Evolutionary conservation across 192 early-diverging fungal genomes (phyloP).

Genomic region (Mortierella hygrophila): DNA sequence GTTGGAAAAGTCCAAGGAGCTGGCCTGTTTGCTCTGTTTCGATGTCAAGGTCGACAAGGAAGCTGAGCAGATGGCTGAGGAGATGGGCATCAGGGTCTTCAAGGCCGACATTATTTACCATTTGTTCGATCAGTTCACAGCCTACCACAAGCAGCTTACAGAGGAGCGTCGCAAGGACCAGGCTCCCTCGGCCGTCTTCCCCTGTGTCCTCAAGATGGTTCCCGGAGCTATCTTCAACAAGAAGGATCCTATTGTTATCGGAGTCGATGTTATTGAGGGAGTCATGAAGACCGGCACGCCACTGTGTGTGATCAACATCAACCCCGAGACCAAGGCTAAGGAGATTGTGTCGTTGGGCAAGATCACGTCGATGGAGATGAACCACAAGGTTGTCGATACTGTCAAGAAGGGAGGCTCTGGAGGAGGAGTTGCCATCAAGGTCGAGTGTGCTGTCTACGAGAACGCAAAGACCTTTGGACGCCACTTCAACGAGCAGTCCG

Average conservation of each 20-base stretch:
- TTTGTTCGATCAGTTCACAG: slow-evolving; percentile 94
- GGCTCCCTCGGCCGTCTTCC: slow-evolving; percentile 94
- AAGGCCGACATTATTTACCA: slow-evolving; percentile 99
- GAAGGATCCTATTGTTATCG: slow-evolving; percentile 94
- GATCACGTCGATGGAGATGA: slow-evolving; percentile 92
- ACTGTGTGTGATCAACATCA: slow-evolving; percentile 85
- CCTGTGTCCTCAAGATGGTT: slow-evolving; percentile 91
- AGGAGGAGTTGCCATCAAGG: slow-evolving; percentile 91
- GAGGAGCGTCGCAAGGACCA: slow-evolving; percentile 92
- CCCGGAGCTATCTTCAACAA: slow-evolving; percentile 94
- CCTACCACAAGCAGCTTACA: slow-evolving; percentile 78
- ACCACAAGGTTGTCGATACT: slow-evolving; percentile 86
- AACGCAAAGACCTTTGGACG: slow-evolving; percentile 92
- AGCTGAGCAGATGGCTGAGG: slow-evolving; percentile 91
- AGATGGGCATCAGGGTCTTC: slow-evolving; percentile 93
- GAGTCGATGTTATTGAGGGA: slow-evolving; percentile 96
- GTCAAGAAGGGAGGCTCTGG: slow-evolving; percentile 86
- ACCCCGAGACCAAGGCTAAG: slow-evolving; percentile 77
- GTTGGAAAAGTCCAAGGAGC: slow-evolving; percentile 91
- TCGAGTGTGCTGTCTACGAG: slow-evolving; percentile 88
- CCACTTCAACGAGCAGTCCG: slow-evolving; percentile 89
- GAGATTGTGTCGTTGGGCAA: slow-evolving; percentile 86
- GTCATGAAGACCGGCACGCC: slow-evolving; percentile 91
- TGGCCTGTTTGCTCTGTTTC: slow-evolving; percentile 89
- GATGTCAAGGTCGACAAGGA: slow-evolving; percentile 94